A percentile compares a stretch with the other conserved stretches of the same genome.
Evolutionary conservation across 2,329 filamentous ascomycete genomes (phyloP).

Genomic region (Phaeoacremonium minimum): DNA sequence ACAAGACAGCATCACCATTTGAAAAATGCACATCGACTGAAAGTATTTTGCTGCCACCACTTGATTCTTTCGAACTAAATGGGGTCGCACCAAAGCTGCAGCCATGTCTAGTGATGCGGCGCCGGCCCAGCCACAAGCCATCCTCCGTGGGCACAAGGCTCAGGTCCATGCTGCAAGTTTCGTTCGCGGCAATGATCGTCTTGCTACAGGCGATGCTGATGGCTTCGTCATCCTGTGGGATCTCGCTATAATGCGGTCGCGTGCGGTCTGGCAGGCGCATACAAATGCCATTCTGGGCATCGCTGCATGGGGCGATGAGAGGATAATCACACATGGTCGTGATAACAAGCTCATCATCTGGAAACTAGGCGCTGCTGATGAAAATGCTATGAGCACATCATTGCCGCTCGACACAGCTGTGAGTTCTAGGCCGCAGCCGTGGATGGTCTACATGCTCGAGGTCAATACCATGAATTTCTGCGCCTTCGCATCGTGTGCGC

Average conservation of each 20-base stretch:
- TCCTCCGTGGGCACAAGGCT: slow-evolving; percentile 80
- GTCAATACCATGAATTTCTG: slow-evolving; percentile 98
- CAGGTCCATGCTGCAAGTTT: slow-evolving; percentile 77
- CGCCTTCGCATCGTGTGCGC: slow-evolving; percentile 63
- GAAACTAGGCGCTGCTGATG: slow-evolving; percentile 61
- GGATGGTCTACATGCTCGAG: slow-evolving; percentile 77
- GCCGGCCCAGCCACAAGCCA: slow-evolving; percentile 45
- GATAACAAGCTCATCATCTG: slow-evolving; percentile 85
- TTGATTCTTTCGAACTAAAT: no score
- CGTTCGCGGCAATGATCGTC: slow-evolving; percentile 65
- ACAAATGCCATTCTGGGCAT: slow-evolving; percentile 71
- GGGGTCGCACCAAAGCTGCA: background rate
- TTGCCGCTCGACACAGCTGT: slow-evolving; percentile 64
- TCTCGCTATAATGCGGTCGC: slow-evolving; percentile 72
- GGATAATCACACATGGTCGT: slow-evolving; percentile 86
- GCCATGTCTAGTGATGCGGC: slow-evolving; percentile 17
- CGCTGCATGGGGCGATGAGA: slow-evolving; percentile 65
- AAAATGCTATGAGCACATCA: slow-evolving; percentile 59
- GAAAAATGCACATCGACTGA: no score
- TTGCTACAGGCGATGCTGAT: slow-evolving; percentile 84
- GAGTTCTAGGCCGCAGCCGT: slow-evolving; percentile 59
- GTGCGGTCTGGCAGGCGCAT: slow-evolving; percentile 85
- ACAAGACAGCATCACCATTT: no score
- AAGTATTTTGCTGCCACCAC: no score
- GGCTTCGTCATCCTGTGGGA: slow-evolving; percentile 89